phyloP scores from a whole-genome alignment of 768 basidiomycete genomes.

The Lactifluus rugatus region DNA sequence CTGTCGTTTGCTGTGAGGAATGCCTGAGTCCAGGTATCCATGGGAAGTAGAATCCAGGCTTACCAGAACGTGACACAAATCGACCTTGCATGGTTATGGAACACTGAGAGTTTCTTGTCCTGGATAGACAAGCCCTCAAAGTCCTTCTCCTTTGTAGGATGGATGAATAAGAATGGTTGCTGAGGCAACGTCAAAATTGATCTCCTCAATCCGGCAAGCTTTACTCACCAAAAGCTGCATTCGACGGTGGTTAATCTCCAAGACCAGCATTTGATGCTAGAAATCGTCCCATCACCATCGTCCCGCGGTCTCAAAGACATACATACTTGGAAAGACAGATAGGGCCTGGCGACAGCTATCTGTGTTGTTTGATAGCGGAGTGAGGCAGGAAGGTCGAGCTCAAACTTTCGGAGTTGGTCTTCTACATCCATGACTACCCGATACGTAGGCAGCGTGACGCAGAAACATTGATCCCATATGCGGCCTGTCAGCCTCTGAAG shows the following conservation, averaged over 20 bases:
- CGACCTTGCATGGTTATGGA: conserved; percentile 14
- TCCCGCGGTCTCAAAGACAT: background rate
- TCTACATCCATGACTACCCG: conserved; percentile 19
- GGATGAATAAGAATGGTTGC: conserved; percentile 20
- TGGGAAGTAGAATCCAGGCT: background rate
- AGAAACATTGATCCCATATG: conserved; percentile 23
- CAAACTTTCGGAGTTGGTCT: conserved; percentile 19
- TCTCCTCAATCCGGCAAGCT: background rate
- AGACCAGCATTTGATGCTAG: conserved; percentile 13
- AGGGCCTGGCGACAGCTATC: conserved; percentile 14
- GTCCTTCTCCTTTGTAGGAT: conserved; percentile 13
- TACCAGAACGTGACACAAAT: conserved; percentile 17
- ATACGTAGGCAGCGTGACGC: conserved; percentile 20
- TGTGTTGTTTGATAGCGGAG: conserved; percentile 19
- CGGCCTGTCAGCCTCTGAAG: conserved; percentile 11
- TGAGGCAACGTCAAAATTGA: background rate
- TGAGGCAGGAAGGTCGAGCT: conserved; percentile 19
- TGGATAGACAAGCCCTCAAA: conserved; percentile 1
- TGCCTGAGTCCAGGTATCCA: background rate
- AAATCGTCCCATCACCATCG: background rate
- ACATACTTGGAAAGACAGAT: conserved; percentile 17
- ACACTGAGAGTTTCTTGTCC: conserved; percentile 12
- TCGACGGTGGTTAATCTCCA: conserved; percentile 11
- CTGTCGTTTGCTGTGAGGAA: conserved; percentile 18
- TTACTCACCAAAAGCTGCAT: conserved; percentile 14